Conservation (phyloP, 2,329 filamentous ascomycete species). For the Cercospora janseana region DNA sequence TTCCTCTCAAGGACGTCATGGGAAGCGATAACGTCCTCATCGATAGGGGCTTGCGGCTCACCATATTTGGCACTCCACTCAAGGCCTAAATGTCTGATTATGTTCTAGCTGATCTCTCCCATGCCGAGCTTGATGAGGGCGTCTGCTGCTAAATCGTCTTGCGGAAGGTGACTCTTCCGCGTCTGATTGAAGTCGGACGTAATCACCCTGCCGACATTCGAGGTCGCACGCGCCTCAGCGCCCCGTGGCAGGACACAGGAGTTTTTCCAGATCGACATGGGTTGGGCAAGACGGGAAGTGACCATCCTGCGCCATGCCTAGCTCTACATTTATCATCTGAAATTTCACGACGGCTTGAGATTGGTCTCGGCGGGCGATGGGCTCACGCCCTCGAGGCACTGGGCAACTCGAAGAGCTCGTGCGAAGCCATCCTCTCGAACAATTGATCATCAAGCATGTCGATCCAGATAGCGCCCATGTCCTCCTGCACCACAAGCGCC, state of each 20-base stretch:
- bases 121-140: no score
- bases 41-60: background rate
- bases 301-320: background rate
- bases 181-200: no score
- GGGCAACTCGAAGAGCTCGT: background rate
- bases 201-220: background rate
- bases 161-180: no score
- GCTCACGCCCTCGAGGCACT: background rate
- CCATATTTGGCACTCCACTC: no score
- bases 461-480: no score
- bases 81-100: no score
- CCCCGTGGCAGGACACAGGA: background rate
- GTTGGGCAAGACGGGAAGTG: background rate
- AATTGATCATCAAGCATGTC: no score
- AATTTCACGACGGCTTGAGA: background rate
- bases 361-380: background rate
- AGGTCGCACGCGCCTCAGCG: background rate
- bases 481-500: no score
- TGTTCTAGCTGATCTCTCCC: no score
- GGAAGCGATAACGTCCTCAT: background rate
- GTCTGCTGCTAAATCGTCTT: no score
- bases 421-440: no score
- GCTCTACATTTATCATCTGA: background rate
- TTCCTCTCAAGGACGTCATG: no score
- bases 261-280: background rate